Base-by-base conservation (phyloP, 2,329 filamentous ascomycete genomes). In the Colletotrichum eleusines region DNA sequence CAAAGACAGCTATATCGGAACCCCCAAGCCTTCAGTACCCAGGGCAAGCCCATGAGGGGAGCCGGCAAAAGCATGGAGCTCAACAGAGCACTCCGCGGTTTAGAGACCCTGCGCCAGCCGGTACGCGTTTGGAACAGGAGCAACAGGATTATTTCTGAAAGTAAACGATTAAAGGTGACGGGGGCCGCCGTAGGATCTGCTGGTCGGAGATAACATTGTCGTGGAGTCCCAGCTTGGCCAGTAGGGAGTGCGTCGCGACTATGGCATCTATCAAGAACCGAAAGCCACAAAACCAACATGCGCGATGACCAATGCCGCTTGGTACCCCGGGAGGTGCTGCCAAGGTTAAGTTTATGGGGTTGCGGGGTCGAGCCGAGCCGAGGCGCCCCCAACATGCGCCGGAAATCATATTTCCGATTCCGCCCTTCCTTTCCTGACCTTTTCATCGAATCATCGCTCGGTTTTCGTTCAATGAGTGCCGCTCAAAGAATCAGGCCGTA, bases 51-150 rank as follows among this genome's bases (percentile, higher is more conserved):
- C 75, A 53, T 75, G 73, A 8, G 74, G 73, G 53, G 72, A 72
- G 60, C 74, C 71, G 8, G 68, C 69, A 50, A 74, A 75, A 1
- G 75, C 69, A 48, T 76, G 71, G 35, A 75, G 66, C 59, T 74
- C 74, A 7, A 75, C 71, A 5, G 65, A 18, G 5, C 72, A 72
- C 2, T 55, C 74, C 3, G 68, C 69, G 9, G 64, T 66, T 23
- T 53, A 68, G 3, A 75, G 31, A 8, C 69, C 68, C 57, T 74
- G 69, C 18, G 71, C 71, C 9, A 76, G 46, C 7, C 73, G 73
- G 51, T 74, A 76, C 44, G 74, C 74, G 46, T 75, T 76, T 4
- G 72, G 69, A 14, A 74, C 72, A 6, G 74, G 74, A 38, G 74
- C 74, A 12, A 74, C 44, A 3, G 72, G 71, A 31, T 75, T 73